Base-by-base conservation (phyloP, 768 basidiomycete species). In the Coprinopsis sp. region DNA sequence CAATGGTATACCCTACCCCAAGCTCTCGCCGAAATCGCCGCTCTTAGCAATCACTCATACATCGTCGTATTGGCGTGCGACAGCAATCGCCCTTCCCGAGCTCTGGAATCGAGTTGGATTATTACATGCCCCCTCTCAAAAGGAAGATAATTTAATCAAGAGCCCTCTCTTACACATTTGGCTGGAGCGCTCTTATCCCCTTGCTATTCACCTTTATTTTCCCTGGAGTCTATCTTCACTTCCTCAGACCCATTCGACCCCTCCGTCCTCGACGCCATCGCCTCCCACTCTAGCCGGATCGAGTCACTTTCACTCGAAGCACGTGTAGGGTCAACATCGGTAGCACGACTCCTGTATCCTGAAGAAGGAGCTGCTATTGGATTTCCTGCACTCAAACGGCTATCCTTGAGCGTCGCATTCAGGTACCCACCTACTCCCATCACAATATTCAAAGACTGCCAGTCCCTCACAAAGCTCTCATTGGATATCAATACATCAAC, bases 1-100 rank as follows among this genome's bases (percentile, higher is more conserved):
- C 8, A 37, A 8, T 37, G 34, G 11, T 18, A 7, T 11, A 37
- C 7, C 11, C 34, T 18, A 10, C n/a, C 40, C 40, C 24, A 42
- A 11, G 14, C 14, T 42, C 27, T 27, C 40, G 4, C 5, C 4
- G 14, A 42, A 4, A 6, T 29, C 27, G 24, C 24, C 40, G 6
- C 40, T 42, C 8, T 18, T 42, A 18, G 40, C 40, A n/a, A 42
- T 42, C 27, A 42, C 40, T 5, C 40, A 42, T 4, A 28, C 30
- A 16, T 42, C 40, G 13, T 29, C 40, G 27, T 30, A n/a, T 14
- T 42, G 40, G 40, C 40, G 40, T 28, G 10, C 24, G 6, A 42
- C 18, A n/a, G 40, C 40, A 18, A 28, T 42, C 19, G n/a, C 27
- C 6, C 6, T 11, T 4, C 40, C 40, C 4, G n/a, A 42, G 28